phyloP scores from a whole-genome alignment of 495 filamentous ascomycete genomes.

The Cenococcum geophilum region DNA sequence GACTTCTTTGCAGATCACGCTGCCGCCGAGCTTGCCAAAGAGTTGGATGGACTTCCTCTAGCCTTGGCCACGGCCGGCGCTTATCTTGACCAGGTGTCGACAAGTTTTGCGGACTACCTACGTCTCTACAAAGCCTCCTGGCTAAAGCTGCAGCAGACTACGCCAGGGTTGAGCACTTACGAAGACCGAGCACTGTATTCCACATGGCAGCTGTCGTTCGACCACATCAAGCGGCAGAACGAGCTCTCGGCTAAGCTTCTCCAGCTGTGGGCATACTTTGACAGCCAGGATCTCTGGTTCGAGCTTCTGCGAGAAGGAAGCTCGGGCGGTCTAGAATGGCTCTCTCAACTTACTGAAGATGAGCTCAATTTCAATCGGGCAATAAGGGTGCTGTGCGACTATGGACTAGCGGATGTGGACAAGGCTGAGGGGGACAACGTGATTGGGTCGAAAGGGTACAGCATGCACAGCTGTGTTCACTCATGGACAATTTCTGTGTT shows the following conservation, averaged over 20 bases:
- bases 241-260: conserved; percentile 39
- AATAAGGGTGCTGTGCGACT: conserved; percentile 33
- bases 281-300: conserved; percentile 50
- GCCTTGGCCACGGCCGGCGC: conserved; percentile 27
- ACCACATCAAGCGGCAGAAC: conserved; percentile 39
- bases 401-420: conserved; percentile 34
- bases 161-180: conserved; percentile 33
- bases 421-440: conserved; percentile 20
- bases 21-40: conserved; percentile 14
- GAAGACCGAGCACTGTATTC: conserved; percentile 37
- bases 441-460: conserved; percentile 36
- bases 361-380: conserved; percentile 34
- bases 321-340: conserved; percentile 31
- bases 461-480: conserved; percentile 41
- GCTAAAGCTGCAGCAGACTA: conserved; percentile 29
- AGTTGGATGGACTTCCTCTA: conserved; percentile 28
- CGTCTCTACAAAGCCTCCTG: conserved; percentile 34
- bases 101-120: conserved; percentile 24
- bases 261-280: conserved; percentile 43
- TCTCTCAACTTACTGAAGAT: conserved; percentile 31
- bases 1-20: conserved; percentile 13
- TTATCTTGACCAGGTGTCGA: conserved; percentile 20
- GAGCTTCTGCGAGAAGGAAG: conserved; percentile 35
- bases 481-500: conserved; percentile 38
- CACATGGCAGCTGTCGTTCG: conserved; percentile 46